Evolutionary conservation across 306 rosid genomes (phyloP), one percentile per base, ranked within the genome.

Genomic region (Cucurbita ficifolia): DNA sequence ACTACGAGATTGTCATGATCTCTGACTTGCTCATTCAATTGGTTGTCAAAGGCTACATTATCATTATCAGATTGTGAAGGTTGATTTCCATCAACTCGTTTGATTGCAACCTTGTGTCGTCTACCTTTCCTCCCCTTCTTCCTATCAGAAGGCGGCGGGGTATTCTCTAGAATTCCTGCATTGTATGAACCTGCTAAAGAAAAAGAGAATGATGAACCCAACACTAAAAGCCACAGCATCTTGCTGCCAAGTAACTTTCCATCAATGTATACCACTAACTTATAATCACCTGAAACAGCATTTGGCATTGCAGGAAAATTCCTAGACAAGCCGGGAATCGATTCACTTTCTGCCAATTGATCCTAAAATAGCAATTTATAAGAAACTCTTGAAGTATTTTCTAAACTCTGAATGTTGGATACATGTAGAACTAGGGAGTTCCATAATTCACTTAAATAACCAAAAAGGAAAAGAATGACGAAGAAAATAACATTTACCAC

Each of bases 31-130:
- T 84, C 90, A 82, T 79, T 81, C 60, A 60, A 63, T 65, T 76
- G 80, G 72, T 70, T 76, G 77, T 76, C 83, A 79, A 65, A 79
- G 61, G 80, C 87, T 42, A 12, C 70, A 77, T 51, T 88, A 59
- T 87, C 83, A 65, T 76, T 83, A 52, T 77, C 87, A 65, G 78
- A 75, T 48, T 82, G 60, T 64, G 76, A 70, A 42, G 64, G 39
- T 67, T 78, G 87, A 75, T 74, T 89, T 82, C 85, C 92, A 64
- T 87, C 92, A 60, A 76, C 67, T 67, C 74, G 53, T 80, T 76
- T 91, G 61, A 90, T 76, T 77, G 89, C 81, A 85, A 78, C 85
- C 81, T 76, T 91, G 21, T 79, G 91, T 38, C 96, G 82, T 80
- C 84, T 86, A 69, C 86, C 82, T 80, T 76, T 89, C 87, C 79